Evolutionary conservation across 1,139 yeast genomes (phyloP).

Genomic region (Blastobotrys apis): DNA sequence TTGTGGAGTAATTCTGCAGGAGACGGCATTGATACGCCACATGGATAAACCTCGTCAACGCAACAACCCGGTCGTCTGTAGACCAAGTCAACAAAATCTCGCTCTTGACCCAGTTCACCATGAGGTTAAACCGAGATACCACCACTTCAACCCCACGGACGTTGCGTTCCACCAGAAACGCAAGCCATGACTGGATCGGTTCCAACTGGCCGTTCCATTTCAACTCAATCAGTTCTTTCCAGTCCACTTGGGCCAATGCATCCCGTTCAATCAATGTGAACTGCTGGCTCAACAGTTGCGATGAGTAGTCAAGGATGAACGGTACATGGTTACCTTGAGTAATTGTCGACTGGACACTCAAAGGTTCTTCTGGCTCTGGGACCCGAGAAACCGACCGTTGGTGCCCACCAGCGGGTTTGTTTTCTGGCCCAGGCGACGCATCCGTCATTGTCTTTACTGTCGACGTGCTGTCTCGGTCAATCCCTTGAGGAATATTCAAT

Average conservation of each 20-base stretch:
- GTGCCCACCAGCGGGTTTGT: neutral
- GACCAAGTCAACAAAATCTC: slow-evolving; percentile 70
- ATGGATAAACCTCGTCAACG: slow-evolving; percentile 78
- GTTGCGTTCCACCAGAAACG: slow-evolving; percentile 60
- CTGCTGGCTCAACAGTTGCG: slow-evolving; percentile 66
- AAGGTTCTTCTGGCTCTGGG: slow-evolving; percentile 9
- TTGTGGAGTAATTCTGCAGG: slow-evolving; percentile 79
- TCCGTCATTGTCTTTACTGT: neutral
- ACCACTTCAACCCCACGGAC: slow-evolving; percentile 71
- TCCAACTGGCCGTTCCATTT: slow-evolving; percentile 54
- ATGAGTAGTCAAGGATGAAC: slow-evolving; percentile 67
- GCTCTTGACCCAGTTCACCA: slow-evolving; percentile 86
- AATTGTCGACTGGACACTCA: slow-evolving; percentile 3
- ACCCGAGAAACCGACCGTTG: slow-evolving; percentile 6
- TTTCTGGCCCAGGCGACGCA: too few relatives aligned
- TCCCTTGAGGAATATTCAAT: slow-evolving; percentile 13
- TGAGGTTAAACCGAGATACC: slow-evolving; percentile 81
- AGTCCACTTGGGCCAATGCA: slow-evolving; percentile 76
- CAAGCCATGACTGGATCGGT: slow-evolving; percentile 85
- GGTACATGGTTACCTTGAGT: slow-evolving; percentile 55
- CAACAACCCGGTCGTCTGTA: slow-evolving; percentile 54
- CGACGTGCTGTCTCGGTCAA: neutral
- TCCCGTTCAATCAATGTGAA: slow-evolving; percentile 84
- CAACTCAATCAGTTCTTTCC: slow-evolving; percentile 83
- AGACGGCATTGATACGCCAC: slow-evolving; percentile 67